Evolutionary conservation across 2,329 filamentous ascomycete genomes (phyloP).

Genomic region (Didymella pomorum): DNA sequence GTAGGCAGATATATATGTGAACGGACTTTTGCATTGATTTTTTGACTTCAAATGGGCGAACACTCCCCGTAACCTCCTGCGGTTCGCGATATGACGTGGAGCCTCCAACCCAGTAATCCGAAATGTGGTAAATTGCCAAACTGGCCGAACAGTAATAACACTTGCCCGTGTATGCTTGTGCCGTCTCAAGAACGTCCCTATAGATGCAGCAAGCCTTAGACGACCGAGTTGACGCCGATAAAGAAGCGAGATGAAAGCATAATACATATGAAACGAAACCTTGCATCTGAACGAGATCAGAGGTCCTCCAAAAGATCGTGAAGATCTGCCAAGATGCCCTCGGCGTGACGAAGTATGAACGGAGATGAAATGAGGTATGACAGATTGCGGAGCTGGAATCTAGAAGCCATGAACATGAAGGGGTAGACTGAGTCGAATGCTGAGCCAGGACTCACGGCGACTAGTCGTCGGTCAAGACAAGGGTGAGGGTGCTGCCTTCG

Average conservation of each 20-base stretch:
- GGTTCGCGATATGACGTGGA: not conserved
- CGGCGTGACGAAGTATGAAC: conserved; percentile 36
- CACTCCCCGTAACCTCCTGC: not conserved
- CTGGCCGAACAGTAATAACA: not conserved
- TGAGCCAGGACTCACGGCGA: not conserved
- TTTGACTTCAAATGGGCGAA: not conserved
- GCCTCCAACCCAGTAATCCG: conserved; percentile 6
- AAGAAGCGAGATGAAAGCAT: not conserved
- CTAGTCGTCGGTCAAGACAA: conserved; percentile 42
- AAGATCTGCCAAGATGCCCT: conserved; percentile 28
- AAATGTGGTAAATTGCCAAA: conserved; percentile 5
- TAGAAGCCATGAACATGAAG: conserved; percentile 9
- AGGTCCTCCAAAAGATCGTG: conserved; percentile 25
- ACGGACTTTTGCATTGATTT: not conserved
- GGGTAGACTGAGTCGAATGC: not conserved
- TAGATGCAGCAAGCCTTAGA: not conserved
- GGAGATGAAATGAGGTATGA: conserved; percentile 20
- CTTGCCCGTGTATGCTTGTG: not conserved
- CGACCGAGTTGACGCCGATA: not conserved
- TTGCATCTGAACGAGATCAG: conserved; percentile 5
- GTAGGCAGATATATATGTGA: not conserved
- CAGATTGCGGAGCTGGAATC: conserved; percentile 16
- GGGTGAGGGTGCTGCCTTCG: conserved; percentile 34
- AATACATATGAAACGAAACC: conserved; percentile 3
- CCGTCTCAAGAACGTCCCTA: not conserved